Evolutionary conservation across 495 filamentous ascomycete genomes (phyloP), one percentile per base, ranked within the genome.

Genomic region (Neurospora cerealis): DNA sequence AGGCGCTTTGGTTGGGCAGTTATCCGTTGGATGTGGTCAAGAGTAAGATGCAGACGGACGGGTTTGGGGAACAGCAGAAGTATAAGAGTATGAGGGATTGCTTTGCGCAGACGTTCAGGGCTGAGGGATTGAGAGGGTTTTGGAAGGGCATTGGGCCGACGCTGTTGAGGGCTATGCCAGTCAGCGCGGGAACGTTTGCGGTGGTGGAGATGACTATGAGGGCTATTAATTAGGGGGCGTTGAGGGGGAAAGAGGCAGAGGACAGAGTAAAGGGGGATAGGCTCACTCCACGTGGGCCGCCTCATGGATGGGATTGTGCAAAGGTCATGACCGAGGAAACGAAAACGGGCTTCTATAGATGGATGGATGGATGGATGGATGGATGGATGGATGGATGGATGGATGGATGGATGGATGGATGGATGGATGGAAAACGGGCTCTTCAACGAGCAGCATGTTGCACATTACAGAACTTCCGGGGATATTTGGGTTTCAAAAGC

Each of bases 41-140:
- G 92, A 97, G 93, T 83, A 98, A 97, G 89, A 97, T 98, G 95
- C 96, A 99, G 88, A 96, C 90, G 75, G 96, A 99, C 85, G 95
- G 93, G 28, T 94, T 98, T 79, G 87, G 87, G 1, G 60, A 71
- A 37, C 81, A 87, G 72, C 88, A 87, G 87, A 85, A 86, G 78
- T 98, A 92, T 83, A 88, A 84, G 85, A 91, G 83, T 71, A 97
- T 97, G 94, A 87, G 89, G 62, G 94, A 98, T 83, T 96, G 93
- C 84, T 97, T 97, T 82, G 86, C 83, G 76, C 91, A 97, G 88
- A 94, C 91, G 34, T 97, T 88, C 84, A 83, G 87, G 69, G 84
- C 82, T 32, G 94, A 97, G 82, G 96, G 96, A 5, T 74, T 89
- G 75, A 84, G 89, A 62, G 96, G 94, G 5, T 98, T 99, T 85